Evolutionary conservation across 371 early-diverging fungal species (phyloP).

Genomic region (Fennellomyces sp.): DNA sequence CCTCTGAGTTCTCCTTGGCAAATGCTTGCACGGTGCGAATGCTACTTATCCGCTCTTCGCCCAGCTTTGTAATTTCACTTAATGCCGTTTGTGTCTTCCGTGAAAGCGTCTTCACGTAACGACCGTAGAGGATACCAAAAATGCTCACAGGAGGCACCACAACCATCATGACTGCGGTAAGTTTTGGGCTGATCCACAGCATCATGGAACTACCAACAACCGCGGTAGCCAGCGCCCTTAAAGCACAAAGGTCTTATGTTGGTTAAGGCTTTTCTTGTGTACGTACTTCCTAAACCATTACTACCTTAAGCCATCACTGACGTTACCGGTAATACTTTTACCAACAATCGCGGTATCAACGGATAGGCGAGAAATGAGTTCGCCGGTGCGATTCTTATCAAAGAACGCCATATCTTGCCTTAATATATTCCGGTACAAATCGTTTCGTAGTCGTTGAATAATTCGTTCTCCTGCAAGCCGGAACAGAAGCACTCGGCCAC

Average conservation of each 20-base stretch:
- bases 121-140: constrained; percentile 76
- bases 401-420: constrained; percentile 77
- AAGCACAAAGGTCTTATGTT: too few species aligned
- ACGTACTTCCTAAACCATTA: neutral
- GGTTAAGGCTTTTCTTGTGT: too few species aligned
- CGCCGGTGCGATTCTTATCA: constrained; percentile 77
- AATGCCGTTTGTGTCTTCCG: constrained; percentile 72
- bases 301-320: constrained; percentile 79
- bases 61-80: constrained; percentile 74
- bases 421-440: constrained; percentile 57
- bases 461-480: constrained; percentile 75
- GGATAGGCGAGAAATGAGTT: constrained; percentile 78
- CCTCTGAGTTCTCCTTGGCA: constrained; percentile 66
- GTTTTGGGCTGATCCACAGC: constrained; percentile 68
- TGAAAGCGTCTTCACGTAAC: constrained; percentile 67
- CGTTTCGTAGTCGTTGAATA: constrained; percentile 62
- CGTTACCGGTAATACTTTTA: constrained; percentile 77
- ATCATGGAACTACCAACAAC: constrained; percentile 70
- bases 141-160: constrained; percentile 79
- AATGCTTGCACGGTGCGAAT: constrained; percentile 84
- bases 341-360: constrained; percentile 78
- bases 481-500: constrained; percentile 76
- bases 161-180: constrained; percentile 77
- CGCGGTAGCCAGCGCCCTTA: constrained; percentile 59
- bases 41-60: constrained; percentile 73